Evolutionary conservation across 1,284 basidiomycete genomes (phyloP), one percentile per base, ranked within the genome.

Genomic region (Omphalotus olearius): DNA sequence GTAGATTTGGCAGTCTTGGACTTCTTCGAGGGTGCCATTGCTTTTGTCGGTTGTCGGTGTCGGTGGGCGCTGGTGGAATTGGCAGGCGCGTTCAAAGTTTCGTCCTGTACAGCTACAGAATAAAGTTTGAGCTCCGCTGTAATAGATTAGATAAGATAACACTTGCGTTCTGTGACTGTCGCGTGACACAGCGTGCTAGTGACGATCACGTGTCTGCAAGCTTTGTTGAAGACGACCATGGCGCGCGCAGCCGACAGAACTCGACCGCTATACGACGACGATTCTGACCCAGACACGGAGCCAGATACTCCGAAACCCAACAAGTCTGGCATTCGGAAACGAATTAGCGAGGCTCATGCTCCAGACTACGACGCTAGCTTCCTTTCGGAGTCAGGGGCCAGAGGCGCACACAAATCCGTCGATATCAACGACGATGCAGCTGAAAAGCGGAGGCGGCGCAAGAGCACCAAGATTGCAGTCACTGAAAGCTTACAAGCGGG

Each of bases 1-100:
- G 85, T 88, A 64, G 83, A 85, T 78, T 94, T 95, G 66, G 89
- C 67, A 45, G 92, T 80, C 80, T 97, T 98, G 69, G 88, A 88
- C 79, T 97, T 95, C 75, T 95, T 95, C 63, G 86, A 83, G 64
- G 92, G 90, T 66, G 93, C 93, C 93, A 95, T 96, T 75, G 71
- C 62, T 62, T 42, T 45, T 45, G 50, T 51, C 50, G 50, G 39
- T 41, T 20, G 28, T 47, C 23, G 41, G n/a, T 45, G 40, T 47
- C 25, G 49, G 35, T 20, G 18, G 30, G 33, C 4, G 10, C 25
- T 17, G 17, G 13, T 47, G 13, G 41, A 26, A n/a, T 33, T 39
- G n/a, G 33, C 10, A 14, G 18, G 14, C 20, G n/a, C 43, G n/a
- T 35, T 13, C 11, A 51, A 42, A 28, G 45, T 41, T 52, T 50